Evolutionary conservation across 2,329 filamentous ascomycete species (phyloP), one percentile per base, ranked within the genome.

Genomic region (Calonectria hawksworthii): DNA sequence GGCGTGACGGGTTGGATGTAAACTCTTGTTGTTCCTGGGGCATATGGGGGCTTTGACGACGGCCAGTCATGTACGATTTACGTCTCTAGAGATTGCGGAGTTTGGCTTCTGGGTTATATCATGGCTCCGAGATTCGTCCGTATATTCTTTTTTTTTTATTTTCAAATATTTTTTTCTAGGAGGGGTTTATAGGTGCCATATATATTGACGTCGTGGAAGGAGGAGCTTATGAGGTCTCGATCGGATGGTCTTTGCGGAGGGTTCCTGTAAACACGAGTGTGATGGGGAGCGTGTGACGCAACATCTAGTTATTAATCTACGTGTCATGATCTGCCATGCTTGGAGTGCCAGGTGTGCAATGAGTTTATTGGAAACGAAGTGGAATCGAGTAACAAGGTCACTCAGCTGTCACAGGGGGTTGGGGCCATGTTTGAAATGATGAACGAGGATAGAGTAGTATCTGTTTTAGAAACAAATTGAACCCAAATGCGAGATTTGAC

Each of bases 1-100:
- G 70, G 68, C 73, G 71, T 74, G 76, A 74, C 72, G 74, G 67
- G 74, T 81, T 81, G 80, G 78, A 81, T 81, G 80, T 78, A 77
- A 74, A 74, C 68, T 70, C 68, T 69, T 67, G 41, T 65, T 75
- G 67, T 78, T 78, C 75, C 74, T 67, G 68, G 73, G 75, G 74
- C 74, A 79, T 79, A 74, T 77, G 75, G 75, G 77, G 78, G 75
- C 75, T 79, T 61, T 61, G 30, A 61, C 59, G 64, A 79, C 74
- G 77, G 76, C 78, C 79, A 75, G 77, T 76, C 80, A 80, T 81
- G 80, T 82, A 82, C 75, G 80, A 78, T 82, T 82, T 77, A 80
- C 79, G 80, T 81, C 77, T 78, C 76, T 79, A 81, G 76, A 81
- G 80, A 80, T 80, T 78, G 79, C 77, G 80, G 80, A 80, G 80